Base-by-base conservation (phyloP, 2,329 filamentous ascomycete species). In the Didymosphaeria variabile region DNA sequence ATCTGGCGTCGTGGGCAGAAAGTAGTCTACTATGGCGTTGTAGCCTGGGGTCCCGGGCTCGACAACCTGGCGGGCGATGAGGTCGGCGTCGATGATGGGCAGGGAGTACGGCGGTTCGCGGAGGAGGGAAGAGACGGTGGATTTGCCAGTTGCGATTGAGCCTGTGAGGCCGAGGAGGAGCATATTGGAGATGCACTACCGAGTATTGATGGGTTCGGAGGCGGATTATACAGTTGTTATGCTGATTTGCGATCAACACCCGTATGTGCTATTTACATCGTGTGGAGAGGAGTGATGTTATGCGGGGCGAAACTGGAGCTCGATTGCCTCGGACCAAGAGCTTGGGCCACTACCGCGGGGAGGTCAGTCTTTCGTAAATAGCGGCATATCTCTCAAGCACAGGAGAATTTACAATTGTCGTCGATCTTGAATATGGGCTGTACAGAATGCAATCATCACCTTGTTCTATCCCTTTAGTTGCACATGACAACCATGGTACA, bases 101-200 rank as follows among this genome's bases (percentile, higher is more conserved):
- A 99, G 86, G 62, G 87, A 90, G 83, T 97, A 91, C 0, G 94
- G 95, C 5, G 91, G 84, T 5, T 87, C 85, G 54, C 91, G 88
- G 71, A 99, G 91, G 69, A 97, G 86, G 42, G 86, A 84, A 31
- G 95, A 97, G 58, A 97, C 93, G 67, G 94, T 99, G 49, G 94
- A 97, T 86, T 99, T 99, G 78, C 95, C 95, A 6, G 95, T 99
- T 62, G 95, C 95, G 76, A 99, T 98, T 63, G 94, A 97, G 77
- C 95, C 95, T 9, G 95, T 99, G 29, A 99, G 88, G 59, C 95
- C 95, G 71, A 99, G 93, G 73, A 99, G 89, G 52, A 98, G 87
- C 95, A 98, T 98, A 19, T 44, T 69, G 61, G 51, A n/a, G 36
- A 15, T 15, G 12, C 5, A 5, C 13, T 17, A 17, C 15, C 13